A percentile compares a stretch with the other conserved stretches of the same genome.
These are phyloP conservation scores for Candida sithepensis DNA, from an alignment of 805 yeast species.

Conservation along the genomic window DNA sequence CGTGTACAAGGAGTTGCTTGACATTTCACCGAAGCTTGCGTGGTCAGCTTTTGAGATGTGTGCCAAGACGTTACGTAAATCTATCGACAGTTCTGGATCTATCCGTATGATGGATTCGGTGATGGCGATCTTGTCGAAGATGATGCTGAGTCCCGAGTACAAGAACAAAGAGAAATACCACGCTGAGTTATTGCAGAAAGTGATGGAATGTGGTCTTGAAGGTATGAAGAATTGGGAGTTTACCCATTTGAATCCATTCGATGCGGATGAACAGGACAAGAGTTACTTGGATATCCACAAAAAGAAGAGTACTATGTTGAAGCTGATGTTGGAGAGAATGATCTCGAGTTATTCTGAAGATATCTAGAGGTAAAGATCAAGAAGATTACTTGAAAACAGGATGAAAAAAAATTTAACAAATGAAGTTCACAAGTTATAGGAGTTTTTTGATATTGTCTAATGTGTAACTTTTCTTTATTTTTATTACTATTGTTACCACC, in stretches of 20 bases:
- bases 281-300: conserved; percentile 3
- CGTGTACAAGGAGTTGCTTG: conserved; percentile 13
- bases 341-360: conserved; percentile 19
- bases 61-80: conserved; percentile 18
- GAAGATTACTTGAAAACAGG: background rate
- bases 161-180: conserved; percentile 20
- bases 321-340: conserved; percentile 15
- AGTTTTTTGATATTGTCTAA: no score
- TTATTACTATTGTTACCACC: no score
- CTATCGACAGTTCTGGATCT: conserved; percentile 21
- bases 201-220: conserved; percentile 21
- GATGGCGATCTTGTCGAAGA: conserved; percentile 20
- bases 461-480: no score
- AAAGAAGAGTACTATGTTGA: conserved; percentile 10
- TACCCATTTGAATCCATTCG: conserved; percentile 13
- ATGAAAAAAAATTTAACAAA: background rate
- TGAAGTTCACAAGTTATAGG: background rate
- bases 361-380: background rate
- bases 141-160: conserved; percentile 32
- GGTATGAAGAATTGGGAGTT: conserved; percentile 22
- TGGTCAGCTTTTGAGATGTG: conserved; percentile 19
- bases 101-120: conserved; percentile 21
- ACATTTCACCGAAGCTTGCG: conserved; percentile 11
- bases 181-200: conserved; percentile 13
- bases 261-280: background rate